Percentiles rank a stretch among this genome's conserved stretches.
These are phyloP conservation scores for Sporobolomyces pararoseus DNA, from an alignment of 768 basidiomycete genomes.

Conservation along the genomic window DNA sequence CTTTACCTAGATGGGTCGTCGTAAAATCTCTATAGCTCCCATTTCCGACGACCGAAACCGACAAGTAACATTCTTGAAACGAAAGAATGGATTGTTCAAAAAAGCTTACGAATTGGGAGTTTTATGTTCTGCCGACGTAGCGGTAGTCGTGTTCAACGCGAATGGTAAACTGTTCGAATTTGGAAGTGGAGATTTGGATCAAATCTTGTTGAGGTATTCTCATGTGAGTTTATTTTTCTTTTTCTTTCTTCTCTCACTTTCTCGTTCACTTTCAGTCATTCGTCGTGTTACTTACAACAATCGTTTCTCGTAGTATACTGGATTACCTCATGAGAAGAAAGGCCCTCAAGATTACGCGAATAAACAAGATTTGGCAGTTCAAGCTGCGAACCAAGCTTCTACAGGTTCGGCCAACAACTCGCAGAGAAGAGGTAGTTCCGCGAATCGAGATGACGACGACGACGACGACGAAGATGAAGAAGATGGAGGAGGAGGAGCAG, in stretches of 20 bases:
- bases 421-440: too few species aligned
- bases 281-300: too few species aligned
- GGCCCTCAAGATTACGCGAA: conserved; percentile 35
- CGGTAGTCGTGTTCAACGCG: conserved; percentile 44
- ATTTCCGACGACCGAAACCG: conserved; percentile 46
- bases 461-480: neutral
- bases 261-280: too few species aligned
- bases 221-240: conserved; percentile 15
- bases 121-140: conserved; percentile 44
- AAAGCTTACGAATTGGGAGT: conserved; percentile 46
- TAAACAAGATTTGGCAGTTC: conserved; percentile 9
- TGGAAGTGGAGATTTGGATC: conserved; percentile 37
- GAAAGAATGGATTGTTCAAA: conserved; percentile 46
- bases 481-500: neutral
- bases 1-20: conserved; percentile 46
- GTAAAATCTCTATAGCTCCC: conserved; percentile 46
- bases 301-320: conserved; percentile 36
- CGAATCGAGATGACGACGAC: conserved; percentile 21
- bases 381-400: conserved; percentile 3
- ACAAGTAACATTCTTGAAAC: conserved; percentile 45
- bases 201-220: conserved; percentile 33
- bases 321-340: conserved; percentile 35
- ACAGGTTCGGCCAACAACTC: too few species aligned
- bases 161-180: conserved; percentile 45
- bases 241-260: too few species aligned